phyloP scores from a whole-genome alignment of 2,329 filamentous ascomycete genomes.

The Atkinsonella texensis region DNA sequence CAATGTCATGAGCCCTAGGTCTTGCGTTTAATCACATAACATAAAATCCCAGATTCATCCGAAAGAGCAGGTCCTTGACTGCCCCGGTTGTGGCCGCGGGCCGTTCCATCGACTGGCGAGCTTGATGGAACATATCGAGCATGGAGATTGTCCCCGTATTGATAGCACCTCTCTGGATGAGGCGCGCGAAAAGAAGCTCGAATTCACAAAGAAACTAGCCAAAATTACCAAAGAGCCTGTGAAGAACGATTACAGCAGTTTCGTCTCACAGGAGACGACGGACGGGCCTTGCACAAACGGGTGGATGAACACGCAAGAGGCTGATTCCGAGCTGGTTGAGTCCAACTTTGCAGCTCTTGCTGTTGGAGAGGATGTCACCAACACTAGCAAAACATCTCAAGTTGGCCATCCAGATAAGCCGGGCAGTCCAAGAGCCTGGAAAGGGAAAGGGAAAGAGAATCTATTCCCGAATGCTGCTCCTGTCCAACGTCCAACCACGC shows the following conservation, averaged over 20 bases:
- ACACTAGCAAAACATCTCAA: neutral
- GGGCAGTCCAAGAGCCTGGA: neutral
- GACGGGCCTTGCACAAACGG: neutral
- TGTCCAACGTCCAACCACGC: slow-evolving; percentile 9
- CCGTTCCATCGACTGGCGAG: slow-evolving; percentile 24
- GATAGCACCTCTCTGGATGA: slow-evolving; percentile 18
- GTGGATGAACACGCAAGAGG: neutral
- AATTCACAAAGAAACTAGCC: slow-evolving; percentile 21
- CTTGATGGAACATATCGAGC: slow-evolving; percentile 35
- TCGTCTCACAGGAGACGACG: slow-evolving; percentile 9
- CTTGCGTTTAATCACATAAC: too few species aligned
- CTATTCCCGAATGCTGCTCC: slow-evolving; percentile 7
- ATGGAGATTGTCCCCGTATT: slow-evolving; percentile 25
- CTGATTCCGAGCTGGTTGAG: neutral
- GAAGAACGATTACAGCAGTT: slow-evolving; percentile 16
- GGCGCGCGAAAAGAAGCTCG: slow-evolving; percentile 24
- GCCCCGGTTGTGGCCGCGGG: slow-evolving; percentile 31
- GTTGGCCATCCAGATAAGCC: neutral
- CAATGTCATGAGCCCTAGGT: too few species aligned
- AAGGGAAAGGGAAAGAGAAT: neutral
- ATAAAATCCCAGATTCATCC: slow-evolving; percentile 15
- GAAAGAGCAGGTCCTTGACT: slow-evolving; percentile 28
- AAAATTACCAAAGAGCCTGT: slow-evolving; percentile 14
- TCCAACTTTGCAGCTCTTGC: neutral
- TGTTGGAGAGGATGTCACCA: neutral